A percentile compares a stretch with the other conserved stretches of the same genome.
These are phyloP conservation scores for Solanum etuberosum DNA, from an alignment of 257 asterid genomes.

Conservation along the genomic window DNA sequence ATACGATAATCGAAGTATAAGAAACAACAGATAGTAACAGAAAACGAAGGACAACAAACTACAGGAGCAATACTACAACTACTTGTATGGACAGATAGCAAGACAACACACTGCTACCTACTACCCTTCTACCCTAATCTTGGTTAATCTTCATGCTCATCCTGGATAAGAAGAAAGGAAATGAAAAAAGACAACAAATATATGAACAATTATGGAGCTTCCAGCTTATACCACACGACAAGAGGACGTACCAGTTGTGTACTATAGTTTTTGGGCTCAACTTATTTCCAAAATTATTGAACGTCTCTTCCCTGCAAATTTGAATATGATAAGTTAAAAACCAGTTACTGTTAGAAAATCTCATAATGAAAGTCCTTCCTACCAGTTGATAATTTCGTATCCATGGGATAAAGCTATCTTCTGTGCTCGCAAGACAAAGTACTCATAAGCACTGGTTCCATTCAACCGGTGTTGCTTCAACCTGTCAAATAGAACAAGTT, in stretches of 20 bases:
- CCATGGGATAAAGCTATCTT: slow-evolving; percentile 83
- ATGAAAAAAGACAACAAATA: not conserved
- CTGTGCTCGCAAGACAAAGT: slow-evolving; percentile 79
- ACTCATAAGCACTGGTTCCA: slow-evolving; percentile 51
- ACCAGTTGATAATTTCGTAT: slow-evolving; percentile 93
- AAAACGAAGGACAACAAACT: not conserved
- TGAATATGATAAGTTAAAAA: not conserved
- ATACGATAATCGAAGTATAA: not conserved
- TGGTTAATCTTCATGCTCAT: not conserved
- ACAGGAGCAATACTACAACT: not conserved
- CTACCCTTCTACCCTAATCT: not conserved
- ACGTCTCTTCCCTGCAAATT: slow-evolving; percentile 84
- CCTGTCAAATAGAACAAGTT: slow-evolving; percentile 27
- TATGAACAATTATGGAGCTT: not conserved
- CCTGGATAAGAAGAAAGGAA: not conserved
- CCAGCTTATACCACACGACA: not conserved
- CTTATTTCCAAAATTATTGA: slow-evolving; percentile 78
- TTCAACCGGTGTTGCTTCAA: slow-evolving; percentile 25
- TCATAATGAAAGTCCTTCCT: not conserved
- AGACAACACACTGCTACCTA: not conserved
- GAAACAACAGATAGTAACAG: not conserved
- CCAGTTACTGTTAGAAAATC: not conserved
- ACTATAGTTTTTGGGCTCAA: slow-evolving; percentile 72
- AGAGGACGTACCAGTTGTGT: slow-evolving; percentile 66
- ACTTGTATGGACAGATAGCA: not conserved